These are phyloP conservation scores for Cercospora sojina DNA, from an alignment of 2,329 filamentous ascomycete genomes.

Conservation along the genomic window DNA sequence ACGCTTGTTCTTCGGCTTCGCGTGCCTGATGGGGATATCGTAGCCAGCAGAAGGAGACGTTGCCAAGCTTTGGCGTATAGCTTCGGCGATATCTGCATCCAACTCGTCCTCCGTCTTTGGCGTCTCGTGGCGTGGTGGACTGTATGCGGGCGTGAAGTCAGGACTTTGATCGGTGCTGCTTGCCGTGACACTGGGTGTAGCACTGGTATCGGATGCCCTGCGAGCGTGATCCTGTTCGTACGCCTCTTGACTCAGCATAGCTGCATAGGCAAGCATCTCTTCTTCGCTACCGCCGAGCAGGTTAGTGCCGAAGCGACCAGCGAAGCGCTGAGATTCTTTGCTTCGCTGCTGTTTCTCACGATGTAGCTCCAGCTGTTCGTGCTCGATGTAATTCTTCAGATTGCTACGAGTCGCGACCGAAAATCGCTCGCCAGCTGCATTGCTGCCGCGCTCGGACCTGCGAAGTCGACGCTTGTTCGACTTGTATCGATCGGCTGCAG, in stretches of 20 bases:
- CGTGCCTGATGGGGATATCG: slow-evolving; percentile 50
- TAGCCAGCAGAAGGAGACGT: slow-evolving; percentile 33
- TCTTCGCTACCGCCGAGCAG: slow-evolving; percentile 62
- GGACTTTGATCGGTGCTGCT: slow-evolving; percentile 40
- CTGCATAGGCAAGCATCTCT: slow-evolving; percentile 62
- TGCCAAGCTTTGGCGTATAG: slow-evolving; percentile 55
- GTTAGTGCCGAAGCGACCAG: slow-evolving; percentile 79
- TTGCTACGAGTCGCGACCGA: slow-evolving; percentile 65
- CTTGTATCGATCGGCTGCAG: slow-evolving; percentile 67
- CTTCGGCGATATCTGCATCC: slow-evolving; percentile 62
- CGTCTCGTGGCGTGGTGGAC: slow-evolving; percentile 22
- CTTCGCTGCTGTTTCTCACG: slow-evolving; percentile 66
- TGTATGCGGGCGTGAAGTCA: slow-evolving; percentile 32
- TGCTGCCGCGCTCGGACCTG: slow-evolving; percentile 65
- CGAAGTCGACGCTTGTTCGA: slow-evolving; percentile 76
- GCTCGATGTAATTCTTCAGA: slow-evolving; percentile 77
- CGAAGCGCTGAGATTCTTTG: slow-evolving; percentile 69
- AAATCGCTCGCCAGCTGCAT: slow-evolving; percentile 58
- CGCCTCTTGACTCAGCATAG: slow-evolving; percentile 61
- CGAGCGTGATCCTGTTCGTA: slow-evolving; percentile 52
- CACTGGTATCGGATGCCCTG: slow-evolving; percentile 45
- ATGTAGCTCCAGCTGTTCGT: slow-evolving; percentile 79
- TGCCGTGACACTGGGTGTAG: slow-evolving; percentile 39
- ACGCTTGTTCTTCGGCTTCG: slow-evolving; percentile 40
- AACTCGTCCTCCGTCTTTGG: slow-evolving; percentile 50